Base-by-base conservation (phyloP, 768 basidiomycete genomes). In the Rhizopogon roseolus region DNA sequence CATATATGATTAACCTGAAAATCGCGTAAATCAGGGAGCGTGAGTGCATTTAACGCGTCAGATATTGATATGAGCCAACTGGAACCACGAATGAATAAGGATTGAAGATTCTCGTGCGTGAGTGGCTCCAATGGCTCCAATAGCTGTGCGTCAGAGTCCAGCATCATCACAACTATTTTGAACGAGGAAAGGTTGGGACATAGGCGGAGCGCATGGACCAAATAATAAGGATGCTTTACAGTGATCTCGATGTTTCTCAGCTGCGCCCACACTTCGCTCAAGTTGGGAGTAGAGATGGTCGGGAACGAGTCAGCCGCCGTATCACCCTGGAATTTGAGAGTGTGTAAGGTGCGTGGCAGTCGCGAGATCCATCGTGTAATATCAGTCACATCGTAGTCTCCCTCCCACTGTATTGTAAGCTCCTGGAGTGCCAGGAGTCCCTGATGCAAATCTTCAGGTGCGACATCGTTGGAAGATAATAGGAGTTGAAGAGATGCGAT, bases 341-440 rank as follows among this genome's bases (percentile, higher is more conserved):
- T 61, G 29, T 41, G 48, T 7, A 64, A 22, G 19, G 34, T 50
- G 16, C 49, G 41, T 17, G 42, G 32, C 3, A 49, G 41, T n/a
- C 56, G 62, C 28, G 40, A 32, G 25, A 65, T 34, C 14, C 11
- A 14, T 19, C 5, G 11, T 16, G 43, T 10, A 16, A 66, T 50
- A 29, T 19, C 40, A 13, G 44, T 42, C 2, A 51, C 54, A 4
- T 57, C 45, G 6, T 32, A 8, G 7, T 2, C 62, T 50, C 34
- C 5, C 13, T 5, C 10, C 34, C 34, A 36, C 4, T 52, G 49
- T n/a, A 64, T 52, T 10, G 56, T 56, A 28, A 64, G 64, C 17
- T 64, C 50, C 38, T 66, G 48, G 17, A 63, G 54, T 34, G 60
- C 38, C 27, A 59, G 54, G 0, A 58, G 19, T 9, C 62, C 59